Evolutionary conservation across 2,329 filamentous ascomycete species (phyloP).

Genomic region (Botrytis fabae): DNA sequence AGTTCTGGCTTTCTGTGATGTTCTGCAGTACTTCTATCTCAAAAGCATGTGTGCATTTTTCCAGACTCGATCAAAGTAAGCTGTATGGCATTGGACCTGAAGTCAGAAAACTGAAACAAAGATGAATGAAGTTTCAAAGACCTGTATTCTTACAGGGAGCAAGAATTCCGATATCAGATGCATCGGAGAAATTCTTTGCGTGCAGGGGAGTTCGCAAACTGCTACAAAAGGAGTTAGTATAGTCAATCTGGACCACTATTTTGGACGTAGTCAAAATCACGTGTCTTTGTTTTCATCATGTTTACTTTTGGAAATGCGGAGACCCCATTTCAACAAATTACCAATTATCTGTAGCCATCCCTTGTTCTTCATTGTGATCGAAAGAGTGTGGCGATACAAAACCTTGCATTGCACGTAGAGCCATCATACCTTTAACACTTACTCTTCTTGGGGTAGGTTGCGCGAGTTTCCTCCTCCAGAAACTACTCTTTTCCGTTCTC

Average conservation of each 20-base stretch:
- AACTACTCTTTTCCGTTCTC: background rate
- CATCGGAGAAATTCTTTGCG: background rate
- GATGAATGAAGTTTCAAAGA: background rate
- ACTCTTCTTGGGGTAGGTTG: background rate
- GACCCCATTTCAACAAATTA: background rate
- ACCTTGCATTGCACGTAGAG: background rate
- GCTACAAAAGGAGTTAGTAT: conserved; percentile 1
- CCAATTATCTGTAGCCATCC: background rate
- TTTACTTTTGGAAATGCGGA: conserved; percentile 14
- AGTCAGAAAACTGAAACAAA: background rate
- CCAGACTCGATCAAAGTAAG: background rate
- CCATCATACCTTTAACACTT: background rate
- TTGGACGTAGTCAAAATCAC: background rate
- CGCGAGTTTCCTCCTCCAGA: background rate
- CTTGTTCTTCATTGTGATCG: background rate
- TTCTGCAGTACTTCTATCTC: background rate
- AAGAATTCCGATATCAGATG: background rate
- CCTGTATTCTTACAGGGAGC: background rate
- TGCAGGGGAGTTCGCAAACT: conserved; percentile 1
- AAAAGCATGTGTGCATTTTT: background rate
- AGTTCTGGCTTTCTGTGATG: background rate
- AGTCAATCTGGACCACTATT: background rate
- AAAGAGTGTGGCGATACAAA: background rate
- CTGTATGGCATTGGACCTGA: background rate
- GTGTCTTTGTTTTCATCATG: conserved; percentile 1